A percentile compares a stretch with the other conserved stretches of the same genome.
Evolutionary conservation across 805 yeast genomes (phyloP).

Genomic region (Yamadazyma laniorum): DNA sequence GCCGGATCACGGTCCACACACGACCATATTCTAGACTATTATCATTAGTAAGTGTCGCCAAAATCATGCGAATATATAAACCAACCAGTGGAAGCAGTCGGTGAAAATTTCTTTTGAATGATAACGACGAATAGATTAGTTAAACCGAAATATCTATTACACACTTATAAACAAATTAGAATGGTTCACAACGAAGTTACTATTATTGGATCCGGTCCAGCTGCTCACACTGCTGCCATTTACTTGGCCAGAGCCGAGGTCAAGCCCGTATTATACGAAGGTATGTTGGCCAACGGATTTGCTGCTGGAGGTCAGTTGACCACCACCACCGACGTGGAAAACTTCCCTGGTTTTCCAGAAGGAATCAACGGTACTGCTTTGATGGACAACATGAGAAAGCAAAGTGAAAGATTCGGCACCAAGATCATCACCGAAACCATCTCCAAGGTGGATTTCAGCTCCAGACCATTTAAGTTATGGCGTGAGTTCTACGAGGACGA

Average conservation of each 20-base stretch:
- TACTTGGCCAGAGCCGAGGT: conserved; percentile 96
- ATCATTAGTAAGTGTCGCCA: not conserved
- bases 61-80: conserved; percentile 3
- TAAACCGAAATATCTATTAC: not conserved
- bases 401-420: conserved; percentile 85
- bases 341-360: conserved; percentile 97
- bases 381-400: conserved; percentile 93
- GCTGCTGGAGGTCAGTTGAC: conserved; percentile 99
- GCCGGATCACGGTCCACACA: no score
- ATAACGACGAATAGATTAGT: not conserved
- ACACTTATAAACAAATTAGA: conserved; percentile 26
- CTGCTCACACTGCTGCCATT: conserved; percentile 99
- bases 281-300: conserved; percentile 94
- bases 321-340: conserved; percentile 97
- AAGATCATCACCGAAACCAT: conserved; percentile 93
- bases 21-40: conserved; percentile 2
- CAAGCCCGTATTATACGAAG: conserved; percentile 91
- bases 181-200: conserved; percentile 85
- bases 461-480: conserved; percentile 95
- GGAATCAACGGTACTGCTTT: conserved; percentile 84
- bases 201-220: conserved; percentile 96
- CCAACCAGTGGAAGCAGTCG: not conserved
- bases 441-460: conserved; percentile 83
- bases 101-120: not conserved
- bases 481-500: conserved; percentile 91